Evolutionary conservation across 257 asterid species (phyloP).

Genomic region (Solanum tarijense): DNA sequence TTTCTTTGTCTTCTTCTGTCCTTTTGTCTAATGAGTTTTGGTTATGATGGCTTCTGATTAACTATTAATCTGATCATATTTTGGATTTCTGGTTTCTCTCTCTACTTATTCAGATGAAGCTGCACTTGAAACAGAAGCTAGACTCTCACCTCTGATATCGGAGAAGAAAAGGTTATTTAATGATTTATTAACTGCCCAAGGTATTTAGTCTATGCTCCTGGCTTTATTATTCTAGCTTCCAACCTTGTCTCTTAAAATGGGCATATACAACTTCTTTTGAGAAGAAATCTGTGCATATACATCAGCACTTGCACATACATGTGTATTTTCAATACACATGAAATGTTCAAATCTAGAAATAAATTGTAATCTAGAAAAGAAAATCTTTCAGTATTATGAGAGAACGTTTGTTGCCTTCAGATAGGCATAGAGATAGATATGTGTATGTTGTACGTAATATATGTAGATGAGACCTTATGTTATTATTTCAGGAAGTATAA

Average conservation of each 20-base stretch:
- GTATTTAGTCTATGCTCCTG: conserved; percentile 26
- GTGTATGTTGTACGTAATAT: neutral
- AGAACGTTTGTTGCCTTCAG: neutral
- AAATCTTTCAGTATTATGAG: neutral
- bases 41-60: neutral
- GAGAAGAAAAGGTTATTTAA: conserved; percentile 89
- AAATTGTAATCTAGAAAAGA: conserved; percentile 2
- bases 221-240: neutral
- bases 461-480: conserved; percentile 14
- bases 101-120: conserved; percentile 54
- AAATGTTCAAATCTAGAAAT: neutral
- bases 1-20: neutral
- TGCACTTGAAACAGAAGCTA: conserved; percentile 90
- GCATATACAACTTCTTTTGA: neutral
- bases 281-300: neutral
- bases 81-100: neutral
- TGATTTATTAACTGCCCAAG: conserved; percentile 87
- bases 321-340: neutral
- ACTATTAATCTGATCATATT: neutral
- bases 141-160: conserved; percentile 69
- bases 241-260: neutral
- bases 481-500: conserved; percentile 67
- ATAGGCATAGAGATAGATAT: neutral
- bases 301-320: neutral
- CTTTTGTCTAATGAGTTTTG: neutral